phyloP scores from a whole-genome alignment of 352 stramenopile genomes.

The Pythium folliculosum region DNA sequence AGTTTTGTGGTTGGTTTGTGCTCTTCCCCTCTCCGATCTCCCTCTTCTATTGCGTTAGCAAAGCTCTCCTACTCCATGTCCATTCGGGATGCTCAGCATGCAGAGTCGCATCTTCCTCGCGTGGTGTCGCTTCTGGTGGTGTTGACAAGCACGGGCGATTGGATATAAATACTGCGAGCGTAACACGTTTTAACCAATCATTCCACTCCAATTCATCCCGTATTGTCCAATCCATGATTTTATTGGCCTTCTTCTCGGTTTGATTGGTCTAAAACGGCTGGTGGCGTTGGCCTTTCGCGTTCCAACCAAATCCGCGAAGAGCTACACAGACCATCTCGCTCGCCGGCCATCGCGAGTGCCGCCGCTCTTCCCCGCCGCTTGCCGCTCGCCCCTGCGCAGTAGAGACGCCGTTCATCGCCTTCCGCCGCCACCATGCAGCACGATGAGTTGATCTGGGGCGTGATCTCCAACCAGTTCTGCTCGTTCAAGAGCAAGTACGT shows the following conservation, averaged over 20 bases:
- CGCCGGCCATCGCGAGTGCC: background rate
- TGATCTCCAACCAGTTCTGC: constrained; percentile 99
- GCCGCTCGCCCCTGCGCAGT: background rate
- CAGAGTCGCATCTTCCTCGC: background rate
- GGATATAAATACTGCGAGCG: background rate
- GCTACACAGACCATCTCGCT: constrained; percentile 8
- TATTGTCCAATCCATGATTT: background rate
- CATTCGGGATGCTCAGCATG: no score
- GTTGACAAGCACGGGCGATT: background rate
- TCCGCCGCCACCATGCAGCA: constrained; percentile 81
- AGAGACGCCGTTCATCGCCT: background rate
- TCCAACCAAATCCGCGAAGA: constrained; percentile 37
- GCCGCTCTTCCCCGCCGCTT: background rate
- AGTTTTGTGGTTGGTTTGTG: no score
- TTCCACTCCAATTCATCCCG: background rate
- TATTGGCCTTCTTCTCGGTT: background rate
- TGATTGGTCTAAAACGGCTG: constrained; percentile 33
- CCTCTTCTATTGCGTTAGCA: no score
- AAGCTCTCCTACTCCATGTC: background rate
- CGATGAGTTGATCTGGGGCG: constrained; percentile 99
- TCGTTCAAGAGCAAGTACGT: constrained; percentile 96
- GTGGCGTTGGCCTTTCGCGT: constrained; percentile 32
- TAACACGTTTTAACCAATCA: constrained; percentile 8
- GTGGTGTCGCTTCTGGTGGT: constrained; percentile 12
- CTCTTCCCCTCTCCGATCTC: no score